Percentiles rank a stretch among this genome's conserved stretches.
Evolutionary conservation across 768 basidiomycete genomes (phyloP).

Genomic region (Suillus ampliporus): DNA sequence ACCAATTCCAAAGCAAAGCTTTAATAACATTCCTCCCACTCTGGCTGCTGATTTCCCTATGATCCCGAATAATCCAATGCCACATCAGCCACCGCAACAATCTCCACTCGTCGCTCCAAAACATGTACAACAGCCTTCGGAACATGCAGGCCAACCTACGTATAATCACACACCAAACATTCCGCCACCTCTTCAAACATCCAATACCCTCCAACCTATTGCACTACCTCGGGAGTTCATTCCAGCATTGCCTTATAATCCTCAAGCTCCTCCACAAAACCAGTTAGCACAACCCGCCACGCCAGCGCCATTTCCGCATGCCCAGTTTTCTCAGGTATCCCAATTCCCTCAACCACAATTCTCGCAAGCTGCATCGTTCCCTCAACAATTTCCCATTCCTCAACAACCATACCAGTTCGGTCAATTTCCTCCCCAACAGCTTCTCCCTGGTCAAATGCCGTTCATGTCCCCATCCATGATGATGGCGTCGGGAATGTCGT

Average conservation of each 20-base stretch:
- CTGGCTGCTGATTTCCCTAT: slow-evolving; percentile 3
- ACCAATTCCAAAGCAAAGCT: slow-evolving; percentile 20
- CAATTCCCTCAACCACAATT: slow-evolving; percentile 27
- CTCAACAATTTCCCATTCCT: slow-evolving; percentile 22
- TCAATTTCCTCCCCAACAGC: not conserved
- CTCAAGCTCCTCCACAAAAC: slow-evolving; percentile 12
- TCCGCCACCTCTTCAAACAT: slow-evolving; percentile 1
- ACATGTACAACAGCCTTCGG: slow-evolving; percentile 7
- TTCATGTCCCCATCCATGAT: slow-evolving; percentile 1
- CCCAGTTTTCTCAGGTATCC: slow-evolving; percentile 21
- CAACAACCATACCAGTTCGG: slow-evolving; percentile 5
- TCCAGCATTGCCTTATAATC: slow-evolving; percentile 18
- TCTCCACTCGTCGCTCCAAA: slow-evolving; percentile 8
- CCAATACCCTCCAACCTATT: slow-evolving; percentile 13
- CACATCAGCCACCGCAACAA: not conserved
- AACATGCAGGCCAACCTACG: not conserved
- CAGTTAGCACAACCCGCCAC: slow-evolving; percentile 25
- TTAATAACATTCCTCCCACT: slow-evolving; percentile 10
- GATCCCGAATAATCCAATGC: slow-evolving; percentile 5
- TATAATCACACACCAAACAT: slow-evolving; percentile 13
- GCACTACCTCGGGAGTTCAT: slow-evolving; percentile 17
- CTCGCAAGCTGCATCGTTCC: slow-evolving; percentile 21
- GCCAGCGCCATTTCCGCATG: not conserved
- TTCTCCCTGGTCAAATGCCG: slow-evolving; percentile 2
- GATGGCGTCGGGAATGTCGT: not conserved